Conservation (phyloP, 306 rosid genomes). For the Purshia tridentata region DNA sequence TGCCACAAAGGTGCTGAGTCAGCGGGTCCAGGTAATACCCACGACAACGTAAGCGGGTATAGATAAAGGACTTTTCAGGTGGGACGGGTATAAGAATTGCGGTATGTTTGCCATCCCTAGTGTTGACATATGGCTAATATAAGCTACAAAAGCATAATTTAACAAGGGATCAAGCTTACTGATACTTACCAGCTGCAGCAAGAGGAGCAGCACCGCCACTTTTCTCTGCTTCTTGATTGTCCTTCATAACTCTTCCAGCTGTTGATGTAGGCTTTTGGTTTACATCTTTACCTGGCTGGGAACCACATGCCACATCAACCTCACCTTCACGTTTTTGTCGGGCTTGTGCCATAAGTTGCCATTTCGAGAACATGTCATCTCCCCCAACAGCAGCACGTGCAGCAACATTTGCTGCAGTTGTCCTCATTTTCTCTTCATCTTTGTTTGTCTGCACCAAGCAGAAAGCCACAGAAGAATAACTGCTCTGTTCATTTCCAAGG, state of each 20-base stretch:
- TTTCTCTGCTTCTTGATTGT: slow-evolving; percentile 52
- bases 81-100: no score
- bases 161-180: slow-evolving; percentile 9
- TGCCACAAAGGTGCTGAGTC: no score
- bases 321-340: slow-evolving; percentile 80
- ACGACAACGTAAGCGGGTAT: no score
- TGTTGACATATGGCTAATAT: not conserved
- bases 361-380: slow-evolving; percentile 84
- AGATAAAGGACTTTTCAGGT: no score
- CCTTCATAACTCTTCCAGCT: slow-evolving; percentile 56
- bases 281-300: slow-evolving; percentile 62
- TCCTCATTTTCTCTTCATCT: slow-evolving; percentile 78
- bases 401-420: slow-evolving; percentile 88
- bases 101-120: no score
- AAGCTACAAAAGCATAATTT: slow-evolving; percentile 1
- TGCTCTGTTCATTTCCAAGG: slow-evolving; percentile 6
- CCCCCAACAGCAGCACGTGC: slow-evolving; percentile 94
- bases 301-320: slow-evolving; percentile 49
- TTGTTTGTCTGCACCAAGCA: slow-evolving; percentile 46
- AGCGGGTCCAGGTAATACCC: no score
- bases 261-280: slow-evolving; percentile 47
- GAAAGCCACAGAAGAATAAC: slow-evolving; percentile 16
- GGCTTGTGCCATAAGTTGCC: slow-evolving; percentile 89
- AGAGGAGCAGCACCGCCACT: slow-evolving; percentile 31
- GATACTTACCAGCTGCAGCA: slow-evolving; percentile 42